phyloP scores from a whole-genome alignment of 208 protist species.

The Blechomonas ayalai region DNA sequence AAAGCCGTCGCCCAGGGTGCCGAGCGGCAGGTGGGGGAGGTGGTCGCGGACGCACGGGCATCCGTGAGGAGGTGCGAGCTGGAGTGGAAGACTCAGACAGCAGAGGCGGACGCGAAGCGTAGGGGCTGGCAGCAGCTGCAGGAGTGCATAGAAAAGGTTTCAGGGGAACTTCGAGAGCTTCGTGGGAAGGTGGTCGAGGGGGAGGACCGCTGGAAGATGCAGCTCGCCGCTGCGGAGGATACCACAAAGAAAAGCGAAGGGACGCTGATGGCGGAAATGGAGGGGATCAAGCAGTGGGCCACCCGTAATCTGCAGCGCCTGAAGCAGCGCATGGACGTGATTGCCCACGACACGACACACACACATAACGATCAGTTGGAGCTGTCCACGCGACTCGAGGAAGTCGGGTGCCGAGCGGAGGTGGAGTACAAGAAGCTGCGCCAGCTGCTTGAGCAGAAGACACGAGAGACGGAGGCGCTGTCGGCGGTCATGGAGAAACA shows the following conservation, averaged over 20 bases:
- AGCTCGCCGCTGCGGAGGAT: no score
- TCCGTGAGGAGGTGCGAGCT: no score
- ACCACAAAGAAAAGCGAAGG: neutral
- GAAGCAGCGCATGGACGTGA: conserved; percentile 59
- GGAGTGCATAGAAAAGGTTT: no score
- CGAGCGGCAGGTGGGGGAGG: no score
- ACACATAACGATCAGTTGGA: conserved; percentile 28
- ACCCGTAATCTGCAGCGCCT: conserved; percentile 72
- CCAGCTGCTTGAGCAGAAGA: conserved; percentile 46
- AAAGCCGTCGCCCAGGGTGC: no score
- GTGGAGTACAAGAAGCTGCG: conserved; percentile 63
- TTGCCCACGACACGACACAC: conserved; percentile 20
- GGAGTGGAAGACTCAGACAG: no score
- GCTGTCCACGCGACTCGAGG: conserved; percentile 21
- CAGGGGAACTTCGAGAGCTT: no score
- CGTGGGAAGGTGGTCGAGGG: no score
- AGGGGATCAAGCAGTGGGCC: conserved; percentile 54
- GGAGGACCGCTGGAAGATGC: no score
- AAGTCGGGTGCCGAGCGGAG: conserved; percentile 46
- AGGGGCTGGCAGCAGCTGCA: no score
- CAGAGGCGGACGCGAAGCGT: no score
- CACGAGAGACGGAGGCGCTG: conserved; percentile 56
- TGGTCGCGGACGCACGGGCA: no score
- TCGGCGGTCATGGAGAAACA: conserved; percentile 65
- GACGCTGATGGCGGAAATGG: conserved; percentile 16